These are phyloP conservation scores for Rhizodiscina lignyota DNA, from an alignment of 495 filamentous ascomycete species.

Conservation along the genomic window DNA sequence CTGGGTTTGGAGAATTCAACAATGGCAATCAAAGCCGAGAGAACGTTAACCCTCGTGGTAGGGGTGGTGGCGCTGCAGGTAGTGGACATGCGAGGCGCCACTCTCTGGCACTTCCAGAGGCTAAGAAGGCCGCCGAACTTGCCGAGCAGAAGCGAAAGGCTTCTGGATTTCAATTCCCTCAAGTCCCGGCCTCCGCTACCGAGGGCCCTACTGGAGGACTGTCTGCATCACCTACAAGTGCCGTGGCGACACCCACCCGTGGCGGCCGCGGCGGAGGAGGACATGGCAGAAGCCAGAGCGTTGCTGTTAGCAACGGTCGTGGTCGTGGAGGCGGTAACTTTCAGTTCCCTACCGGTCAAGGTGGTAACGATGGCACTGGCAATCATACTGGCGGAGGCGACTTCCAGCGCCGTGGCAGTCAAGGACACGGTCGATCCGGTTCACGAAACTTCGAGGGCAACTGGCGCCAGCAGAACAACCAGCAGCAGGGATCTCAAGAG, in stretches of 20 bases:
- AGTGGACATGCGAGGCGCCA: constrained; percentile 86
- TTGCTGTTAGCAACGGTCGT: constrained; percentile 44
- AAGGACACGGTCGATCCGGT: constrained; percentile 57
- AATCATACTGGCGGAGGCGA: constrained; percentile 34
- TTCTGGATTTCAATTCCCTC: constrained; percentile 86
- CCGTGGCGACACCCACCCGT: constrained; percentile 17
- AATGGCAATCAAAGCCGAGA: constrained; percentile 51
- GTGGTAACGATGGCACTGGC: constrained; percentile 9
- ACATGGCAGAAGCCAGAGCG: constrained; percentile 53
- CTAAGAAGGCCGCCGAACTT: constrained; percentile 91
- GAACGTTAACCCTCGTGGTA: constrained; percentile 52
- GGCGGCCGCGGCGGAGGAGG: constrained; percentile 25
- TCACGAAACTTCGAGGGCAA: constrained; percentile 96
- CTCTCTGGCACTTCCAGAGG: constrained; percentile 85
- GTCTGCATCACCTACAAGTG: neutral
- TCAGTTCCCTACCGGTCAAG: constrained; percentile 56
- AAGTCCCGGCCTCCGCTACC: neutral
- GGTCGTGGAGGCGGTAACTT: constrained; percentile 48
- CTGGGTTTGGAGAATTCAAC: constrained; percentile 75
- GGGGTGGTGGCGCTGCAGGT: constrained; percentile 48
- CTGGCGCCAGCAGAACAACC: constrained; percentile 60
- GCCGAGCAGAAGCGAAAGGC: constrained; percentile 94
- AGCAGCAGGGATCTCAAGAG: constrained; percentile 27
- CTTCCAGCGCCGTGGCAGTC: constrained; percentile 53
- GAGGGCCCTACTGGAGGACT: neutral